Evolutionary conservation across 1,284 basidiomycete species (phyloP).

Genomic region (Cutaneotrichosporon curvatum): DNA sequence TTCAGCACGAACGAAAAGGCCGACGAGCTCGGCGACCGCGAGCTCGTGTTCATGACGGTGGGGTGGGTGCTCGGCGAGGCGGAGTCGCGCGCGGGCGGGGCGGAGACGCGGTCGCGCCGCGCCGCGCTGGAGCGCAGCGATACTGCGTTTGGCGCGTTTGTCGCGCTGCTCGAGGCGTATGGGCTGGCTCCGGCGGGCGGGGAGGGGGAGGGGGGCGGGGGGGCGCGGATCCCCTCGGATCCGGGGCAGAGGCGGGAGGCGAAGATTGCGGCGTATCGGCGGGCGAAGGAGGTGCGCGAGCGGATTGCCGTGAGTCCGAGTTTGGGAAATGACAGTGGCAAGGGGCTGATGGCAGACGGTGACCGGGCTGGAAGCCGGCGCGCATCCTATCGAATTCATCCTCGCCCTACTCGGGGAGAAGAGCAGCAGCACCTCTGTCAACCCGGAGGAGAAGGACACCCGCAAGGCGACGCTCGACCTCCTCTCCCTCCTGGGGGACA

Average conservation of each 20-base stretch:
- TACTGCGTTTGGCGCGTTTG: constrained; percentile 57
- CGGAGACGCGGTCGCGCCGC: constrained; percentile 57
- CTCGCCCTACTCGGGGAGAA: constrained; percentile 24
- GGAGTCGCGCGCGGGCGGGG: constrained; percentile 59
- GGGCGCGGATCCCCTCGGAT: constrained; percentile 53
- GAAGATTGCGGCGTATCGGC: constrained; percentile 80
- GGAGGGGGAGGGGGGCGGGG: constrained; percentile 23
- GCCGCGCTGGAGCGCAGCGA: constrained; percentile 55
- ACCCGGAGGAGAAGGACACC: constrained; percentile 53
- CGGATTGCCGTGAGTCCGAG: constrained; percentile 56
- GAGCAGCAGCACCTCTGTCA: constrained; percentile 22
- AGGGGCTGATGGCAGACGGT: background rate
- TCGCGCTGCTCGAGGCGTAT: constrained; percentile 58
- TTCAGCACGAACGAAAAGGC: constrained; percentile 80
- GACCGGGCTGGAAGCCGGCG: constrained; percentile 23
- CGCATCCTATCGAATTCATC: constrained; percentile 28
- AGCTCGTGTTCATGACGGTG: constrained; percentile 72
- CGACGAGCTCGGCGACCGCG: constrained; percentile 73
- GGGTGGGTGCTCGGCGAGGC: constrained; percentile 67
- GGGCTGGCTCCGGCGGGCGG: constrained; percentile 9
- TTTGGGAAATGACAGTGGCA: no score
- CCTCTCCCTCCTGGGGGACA: constrained; percentile 64
- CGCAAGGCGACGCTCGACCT: constrained; percentile 64
- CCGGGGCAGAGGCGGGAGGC: constrained; percentile 64
- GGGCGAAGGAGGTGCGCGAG: constrained; percentile 68